Conservation (phyloP, 1,139 yeast genomes). For the Geotrichum citri-aurantii region DNA sequence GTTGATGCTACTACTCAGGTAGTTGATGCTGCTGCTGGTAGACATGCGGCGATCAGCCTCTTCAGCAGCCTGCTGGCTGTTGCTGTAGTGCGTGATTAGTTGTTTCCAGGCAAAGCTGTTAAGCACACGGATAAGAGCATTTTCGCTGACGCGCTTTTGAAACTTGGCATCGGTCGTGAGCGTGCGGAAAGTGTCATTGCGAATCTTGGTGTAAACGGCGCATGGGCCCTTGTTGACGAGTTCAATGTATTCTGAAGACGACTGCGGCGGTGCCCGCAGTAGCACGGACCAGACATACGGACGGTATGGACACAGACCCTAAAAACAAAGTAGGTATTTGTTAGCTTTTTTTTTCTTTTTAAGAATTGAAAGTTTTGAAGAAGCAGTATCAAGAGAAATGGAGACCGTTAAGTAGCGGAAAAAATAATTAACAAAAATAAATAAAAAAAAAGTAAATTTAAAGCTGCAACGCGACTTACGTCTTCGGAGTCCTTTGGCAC, state of each 20-base stretch:
- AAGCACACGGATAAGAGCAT: conserved; percentile 59
- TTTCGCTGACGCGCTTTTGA: conserved; percentile 62
- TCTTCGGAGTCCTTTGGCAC: conserved; percentile 19
- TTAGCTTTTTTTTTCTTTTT: not conserved
- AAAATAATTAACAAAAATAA: not conserved
- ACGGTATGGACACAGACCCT: conserved; percentile 56
- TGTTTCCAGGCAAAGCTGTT: conserved; percentile 63
- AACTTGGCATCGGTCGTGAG: conserved; percentile 68
- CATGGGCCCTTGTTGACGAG: conserved; percentile 56
- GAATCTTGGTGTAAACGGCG: conserved; percentile 58
- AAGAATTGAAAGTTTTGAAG: conserved; percentile 5
- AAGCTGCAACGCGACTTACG: conserved; percentile 10
- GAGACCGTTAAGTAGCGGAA: not conserved
- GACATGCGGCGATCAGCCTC: not conserved
- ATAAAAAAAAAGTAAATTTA: conserved; percentile 5
- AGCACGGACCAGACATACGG: conserved; percentile 79
- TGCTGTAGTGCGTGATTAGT: conserved; percentile 14
- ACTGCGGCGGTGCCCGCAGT: conserved; percentile 55
- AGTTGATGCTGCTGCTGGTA: conserved; percentile 6
- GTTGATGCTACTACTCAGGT: not conserved
- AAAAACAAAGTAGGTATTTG: conserved; percentile 9
- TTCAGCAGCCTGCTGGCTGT: conserved; percentile 4
- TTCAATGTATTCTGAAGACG: conserved; percentile 49
- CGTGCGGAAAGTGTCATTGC: conserved; percentile 84
- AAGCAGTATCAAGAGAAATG: not conserved